Conservation (phyloP, 441 rosid species). For the Gossypium davidsonii region DNA sequence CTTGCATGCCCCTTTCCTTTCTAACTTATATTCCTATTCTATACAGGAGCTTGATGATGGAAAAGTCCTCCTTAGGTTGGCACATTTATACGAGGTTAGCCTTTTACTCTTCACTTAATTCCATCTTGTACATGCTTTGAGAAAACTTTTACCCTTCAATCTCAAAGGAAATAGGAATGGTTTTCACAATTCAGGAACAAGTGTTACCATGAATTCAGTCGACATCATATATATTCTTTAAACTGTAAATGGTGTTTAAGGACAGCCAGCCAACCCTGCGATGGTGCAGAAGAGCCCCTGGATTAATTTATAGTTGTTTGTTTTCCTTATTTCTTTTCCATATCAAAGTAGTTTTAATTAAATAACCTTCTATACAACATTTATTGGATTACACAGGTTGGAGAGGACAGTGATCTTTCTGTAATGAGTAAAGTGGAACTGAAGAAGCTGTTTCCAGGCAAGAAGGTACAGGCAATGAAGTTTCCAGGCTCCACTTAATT, state of each 20-base stretch:
- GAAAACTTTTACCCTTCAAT: background rate
- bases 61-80: slow-evolving; percentile 55
- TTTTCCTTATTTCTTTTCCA: background rate
- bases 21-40: background rate
- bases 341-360: background rate
- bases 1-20: slow-evolving; percentile 11
- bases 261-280: background rate
- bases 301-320: background rate
- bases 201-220: background rate
- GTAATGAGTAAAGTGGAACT: slow-evolving; percentile 48
- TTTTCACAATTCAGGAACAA: slow-evolving; percentile 1
- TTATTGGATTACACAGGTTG: slow-evolving; percentile 25
- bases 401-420: slow-evolving; percentile 57
- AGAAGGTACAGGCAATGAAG: slow-evolving; percentile 31
- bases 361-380: background rate
- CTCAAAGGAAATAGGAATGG: background rate
- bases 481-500: background rate
- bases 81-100: slow-evolving; percentile 61
- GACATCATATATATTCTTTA: background rate
- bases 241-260: background rate
- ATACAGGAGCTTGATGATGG: slow-evolving; percentile 58
- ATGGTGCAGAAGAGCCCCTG: background rate
- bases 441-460: slow-evolving; percentile 48
- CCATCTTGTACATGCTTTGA: slow-evolving; percentile 8
- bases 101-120: slow-evolving; percentile 1